Base-by-base conservation (phyloP, 805 yeast genomes). In the Candida pseudoglaebosa region DNA sequence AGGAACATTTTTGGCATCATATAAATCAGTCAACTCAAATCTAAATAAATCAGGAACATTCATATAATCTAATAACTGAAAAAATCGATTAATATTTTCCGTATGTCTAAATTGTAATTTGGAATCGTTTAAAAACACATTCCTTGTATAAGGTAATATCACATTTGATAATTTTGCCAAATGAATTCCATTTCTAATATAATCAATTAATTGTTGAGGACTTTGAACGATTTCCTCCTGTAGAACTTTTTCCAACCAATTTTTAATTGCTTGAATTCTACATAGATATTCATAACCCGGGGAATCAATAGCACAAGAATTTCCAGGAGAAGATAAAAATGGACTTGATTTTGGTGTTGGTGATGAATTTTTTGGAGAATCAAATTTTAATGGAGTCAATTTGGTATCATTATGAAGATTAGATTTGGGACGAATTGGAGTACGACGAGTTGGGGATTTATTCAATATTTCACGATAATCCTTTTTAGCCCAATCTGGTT, bases 11-110 rank as follows among this genome's bases (percentile, higher is more conserved):
- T 88, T 90, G 54, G 83, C 82, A 54, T 93, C 97, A 61, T 89
- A 93, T 26, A 93, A 70, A 60, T 93, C 99, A 3, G 95, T 89
- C 42, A 90, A 74, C 57, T 91, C 99, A 56, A 93, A 93, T 35
- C 84, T 75, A 58, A 90, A 93, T 39, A 89, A 71, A 40, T 86
- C 90, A 0, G 98, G 99, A 47, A 93, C 79, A 19, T 77, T 80
- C 43, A 88, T 71, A 42, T 68, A 75, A 40, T 77, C 82, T 21
- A 88, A 67, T 40, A 91, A 75, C 15, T 73, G 68, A 56, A 91
- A 82, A 57, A 91, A 90, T 16, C 80, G 70, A 50, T 88, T 87
- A 54, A 93, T 91, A 56, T 93, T 93, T 55, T 93, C 97, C 0
- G 96, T 87, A 58, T 88, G 96, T 45, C 84, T 80, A 67, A 87